These are phyloP conservation scores for Talaromyces rugulosus DNA, from an alignment of 2,329 filamentous ascomycete genomes.

Conservation along the genomic window DNA sequence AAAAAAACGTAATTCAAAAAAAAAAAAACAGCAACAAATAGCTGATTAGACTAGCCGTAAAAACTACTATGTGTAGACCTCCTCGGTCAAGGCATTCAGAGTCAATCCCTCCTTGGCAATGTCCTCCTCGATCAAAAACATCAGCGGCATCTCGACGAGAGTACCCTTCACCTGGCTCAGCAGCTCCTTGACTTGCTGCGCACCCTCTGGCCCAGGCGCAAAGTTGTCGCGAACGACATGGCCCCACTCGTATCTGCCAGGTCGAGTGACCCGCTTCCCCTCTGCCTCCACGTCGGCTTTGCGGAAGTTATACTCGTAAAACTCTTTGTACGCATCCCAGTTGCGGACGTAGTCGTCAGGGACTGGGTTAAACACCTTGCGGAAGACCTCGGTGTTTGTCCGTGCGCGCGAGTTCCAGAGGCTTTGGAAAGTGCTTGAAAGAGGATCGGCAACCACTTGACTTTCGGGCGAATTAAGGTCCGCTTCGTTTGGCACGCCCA, in stretches of 20 bases:
- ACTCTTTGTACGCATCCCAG: slow-evolving; percentile 61
- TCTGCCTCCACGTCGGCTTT: slow-evolving; percentile 38
- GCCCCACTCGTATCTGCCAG: slow-evolving; percentile 68
- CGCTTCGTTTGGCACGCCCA: slow-evolving; percentile 52
- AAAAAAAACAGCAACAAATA: background rate
- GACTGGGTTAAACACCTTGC: slow-evolving; percentile 59
- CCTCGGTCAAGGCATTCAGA: slow-evolving; percentile 67
- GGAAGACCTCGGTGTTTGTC: slow-evolving; percentile 58
- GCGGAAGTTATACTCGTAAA: slow-evolving; percentile 59
- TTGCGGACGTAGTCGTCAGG: slow-evolving; percentile 55
- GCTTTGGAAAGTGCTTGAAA: slow-evolving; percentile 52
- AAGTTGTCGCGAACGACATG: slow-evolving; percentile 83
- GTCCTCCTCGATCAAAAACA: slow-evolving; percentile 81
- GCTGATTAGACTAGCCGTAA: no score
- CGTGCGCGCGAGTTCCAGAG: slow-evolving; percentile 57
- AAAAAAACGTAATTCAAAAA: background rate
- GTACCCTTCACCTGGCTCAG: slow-evolving; percentile 64
- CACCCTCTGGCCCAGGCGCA: slow-evolving; percentile 56
- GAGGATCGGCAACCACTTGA: slow-evolving; percentile 53
- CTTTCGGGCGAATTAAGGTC: slow-evolving; percentile 51
- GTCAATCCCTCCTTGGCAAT: slow-evolving; percentile 77
- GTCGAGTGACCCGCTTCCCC: slow-evolving; percentile 38
- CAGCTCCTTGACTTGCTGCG: slow-evolving; percentile 67
- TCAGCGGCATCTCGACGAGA: slow-evolving; percentile 83
- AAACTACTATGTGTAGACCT: slow-evolving; percentile 59